Conservation (phyloP, 768 basidiomycete species). For the Tremella yokohamensis region DNA sequence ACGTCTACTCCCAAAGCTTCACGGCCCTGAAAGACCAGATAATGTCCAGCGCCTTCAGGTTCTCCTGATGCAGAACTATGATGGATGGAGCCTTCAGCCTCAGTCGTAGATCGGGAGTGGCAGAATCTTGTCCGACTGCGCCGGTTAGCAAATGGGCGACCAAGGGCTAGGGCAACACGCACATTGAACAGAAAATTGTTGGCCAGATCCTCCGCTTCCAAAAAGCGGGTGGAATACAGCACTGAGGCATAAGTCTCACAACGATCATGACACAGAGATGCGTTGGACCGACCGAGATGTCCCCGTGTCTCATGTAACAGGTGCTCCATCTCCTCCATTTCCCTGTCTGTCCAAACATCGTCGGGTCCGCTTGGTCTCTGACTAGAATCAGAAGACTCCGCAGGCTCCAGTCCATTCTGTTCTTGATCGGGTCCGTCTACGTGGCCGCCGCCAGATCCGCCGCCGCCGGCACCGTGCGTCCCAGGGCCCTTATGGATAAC, state of each 20-base stretch:
- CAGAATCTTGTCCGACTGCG: slow-evolving; percentile 58
- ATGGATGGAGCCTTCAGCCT: neutral
- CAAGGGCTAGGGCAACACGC: slow-evolving; percentile 16
- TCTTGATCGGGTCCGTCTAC: slow-evolving; percentile 42
- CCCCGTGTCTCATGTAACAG: slow-evolving; percentile 72
- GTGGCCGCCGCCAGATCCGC: slow-evolving; percentile 50
- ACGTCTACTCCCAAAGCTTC: too few species aligned
- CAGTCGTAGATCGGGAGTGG: slow-evolving; percentile 50
- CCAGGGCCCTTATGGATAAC: slow-evolving; percentile 47
- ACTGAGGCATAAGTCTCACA: slow-evolving; percentile 57
- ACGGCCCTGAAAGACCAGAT: too few species aligned
- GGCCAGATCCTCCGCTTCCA: slow-evolving; percentile 87
- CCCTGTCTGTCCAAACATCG: slow-evolving; percentile 76
- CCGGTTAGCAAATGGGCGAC: neutral
- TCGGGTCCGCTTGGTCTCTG: slow-evolving; percentile 51
- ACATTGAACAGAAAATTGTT: slow-evolving; percentile 90
- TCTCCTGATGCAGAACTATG: too few species aligned
- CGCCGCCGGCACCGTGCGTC: slow-evolving; percentile 52
- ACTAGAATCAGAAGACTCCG: slow-evolving; percentile 41
- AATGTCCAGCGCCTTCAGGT: too few species aligned
- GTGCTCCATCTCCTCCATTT: slow-evolving; percentile 84
- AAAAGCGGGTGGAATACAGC: slow-evolving; percentile 73
- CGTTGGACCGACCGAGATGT: slow-evolving; percentile 66
- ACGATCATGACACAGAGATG: neutral
- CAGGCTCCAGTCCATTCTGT: slow-evolving; percentile 5